These are phyloP conservation scores for Raddia guianensis DNA, from an alignment of 176 grass and related monocot species.

Conservation along the genomic window DNA sequence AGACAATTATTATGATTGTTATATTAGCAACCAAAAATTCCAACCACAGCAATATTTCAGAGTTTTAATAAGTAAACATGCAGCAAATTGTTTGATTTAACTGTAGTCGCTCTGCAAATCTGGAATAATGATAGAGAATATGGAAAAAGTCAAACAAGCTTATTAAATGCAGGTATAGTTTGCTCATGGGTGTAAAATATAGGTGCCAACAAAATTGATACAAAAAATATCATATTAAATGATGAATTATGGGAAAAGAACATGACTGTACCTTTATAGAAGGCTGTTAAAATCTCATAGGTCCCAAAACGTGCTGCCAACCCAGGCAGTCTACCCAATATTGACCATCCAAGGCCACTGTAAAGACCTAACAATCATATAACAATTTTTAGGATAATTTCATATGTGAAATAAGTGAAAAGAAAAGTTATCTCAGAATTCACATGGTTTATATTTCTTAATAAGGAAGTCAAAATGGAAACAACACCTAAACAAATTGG, in stretches of 20 bases:
- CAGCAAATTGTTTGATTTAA: constrained; percentile 8
- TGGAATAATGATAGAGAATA: not conserved
- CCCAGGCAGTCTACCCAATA: constrained; percentile 63
- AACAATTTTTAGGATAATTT: constrained; percentile 34
- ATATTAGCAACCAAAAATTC: constrained; percentile 19
- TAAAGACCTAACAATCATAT: constrained; percentile 61
- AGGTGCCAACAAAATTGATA: constrained; percentile 21
- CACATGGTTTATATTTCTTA: constrained; percentile 11
- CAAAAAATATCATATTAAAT: not conserved
- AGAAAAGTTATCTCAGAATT: constrained; percentile 22
- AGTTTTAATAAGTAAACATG: not conserved
- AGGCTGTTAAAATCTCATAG: constrained; percentile 91
- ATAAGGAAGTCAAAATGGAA: constrained; percentile 13
- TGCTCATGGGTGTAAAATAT: not conserved
- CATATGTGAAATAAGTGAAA: not conserved
- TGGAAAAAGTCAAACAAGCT: not conserved
- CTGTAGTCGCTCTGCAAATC: constrained; percentile 5
- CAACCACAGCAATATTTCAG: not conserved
- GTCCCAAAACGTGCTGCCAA: constrained; percentile 85
- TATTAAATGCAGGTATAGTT: constrained; percentile 11
- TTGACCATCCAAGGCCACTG: constrained; percentile 85
- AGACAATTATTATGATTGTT: constrained; percentile 7
- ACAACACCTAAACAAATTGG: not conserved
- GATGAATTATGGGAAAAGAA: not conserved
- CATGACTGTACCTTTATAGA: constrained; percentile 74